phyloP scores from a whole-genome alignment of 1,284 basidiomycete species.

The Rhodotorula sp. region DNA sequence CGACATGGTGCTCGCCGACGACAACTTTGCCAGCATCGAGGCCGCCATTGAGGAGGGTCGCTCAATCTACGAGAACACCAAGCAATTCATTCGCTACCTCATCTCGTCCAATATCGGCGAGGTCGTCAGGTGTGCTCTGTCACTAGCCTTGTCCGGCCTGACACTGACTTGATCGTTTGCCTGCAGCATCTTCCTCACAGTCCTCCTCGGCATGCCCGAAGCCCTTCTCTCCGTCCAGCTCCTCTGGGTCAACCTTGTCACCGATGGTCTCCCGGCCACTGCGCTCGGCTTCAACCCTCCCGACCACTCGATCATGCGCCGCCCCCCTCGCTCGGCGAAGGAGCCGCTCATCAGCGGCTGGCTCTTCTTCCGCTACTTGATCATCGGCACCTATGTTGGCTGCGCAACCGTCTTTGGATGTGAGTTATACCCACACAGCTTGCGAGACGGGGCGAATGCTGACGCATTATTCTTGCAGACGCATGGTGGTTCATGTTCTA shows the following conservation, averaged over 20 bases:
- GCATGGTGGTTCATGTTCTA: constrained; percentile 96
- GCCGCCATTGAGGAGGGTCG: constrained; percentile 69
- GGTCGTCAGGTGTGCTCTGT: constrained; percentile 68
- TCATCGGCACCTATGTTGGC: constrained; percentile 91
- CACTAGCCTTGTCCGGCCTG: not conserved
- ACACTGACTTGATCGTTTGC: not conserved
- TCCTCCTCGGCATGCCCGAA: constrained; percentile 96
- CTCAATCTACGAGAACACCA: constrained; percentile 97
- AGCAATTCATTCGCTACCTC: constrained; percentile 84
- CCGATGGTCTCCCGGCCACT: constrained; percentile 94
- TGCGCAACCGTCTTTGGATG: constrained; percentile 85
- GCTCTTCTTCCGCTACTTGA: constrained; percentile 93
- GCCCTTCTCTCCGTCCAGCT: constrained; percentile 96
- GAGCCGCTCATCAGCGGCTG: constrained; percentile 89
- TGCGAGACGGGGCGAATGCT: not conserved
- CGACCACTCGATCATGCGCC: constrained; percentile 92
- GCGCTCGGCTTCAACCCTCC: constrained; percentile 95
- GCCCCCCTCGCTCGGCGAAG: constrained; percentile 79
- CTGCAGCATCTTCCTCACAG: constrained; percentile 87
- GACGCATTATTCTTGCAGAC: constrained; percentile 4
- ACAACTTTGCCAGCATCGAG: constrained; percentile 54
- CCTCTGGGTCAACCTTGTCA: constrained; percentile 94
- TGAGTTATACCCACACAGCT: constrained; percentile 59
- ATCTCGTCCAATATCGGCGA: constrained; percentile 97
- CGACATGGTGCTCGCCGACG: constrained; percentile 53